These are phyloP conservation scores for Salix viminalis DNA, from an alignment of 345 rosid genomes.

Conservation along the genomic window DNA sequence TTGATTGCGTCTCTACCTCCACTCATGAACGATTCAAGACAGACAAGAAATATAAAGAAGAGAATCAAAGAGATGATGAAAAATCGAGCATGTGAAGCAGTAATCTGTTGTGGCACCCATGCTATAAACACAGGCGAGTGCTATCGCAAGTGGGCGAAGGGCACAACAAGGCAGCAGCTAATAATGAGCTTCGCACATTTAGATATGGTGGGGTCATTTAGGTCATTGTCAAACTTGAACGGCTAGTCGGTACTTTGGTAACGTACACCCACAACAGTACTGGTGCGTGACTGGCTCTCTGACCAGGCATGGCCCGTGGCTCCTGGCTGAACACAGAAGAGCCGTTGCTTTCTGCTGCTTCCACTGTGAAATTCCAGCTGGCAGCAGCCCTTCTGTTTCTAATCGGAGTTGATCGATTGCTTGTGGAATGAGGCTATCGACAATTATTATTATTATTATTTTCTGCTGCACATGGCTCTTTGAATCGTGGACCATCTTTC, in stretches of 20 bases:
- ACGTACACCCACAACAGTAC: background rate
- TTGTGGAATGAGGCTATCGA: background rate
- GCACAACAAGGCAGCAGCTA: background rate
- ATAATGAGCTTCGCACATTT: background rate
- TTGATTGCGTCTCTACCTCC: too few species aligned
- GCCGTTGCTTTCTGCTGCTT: conserved; percentile 15
- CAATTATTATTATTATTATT: background rate
- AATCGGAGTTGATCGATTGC: background rate
- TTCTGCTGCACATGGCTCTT: background rate
- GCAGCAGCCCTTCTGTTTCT: background rate
- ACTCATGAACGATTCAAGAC: too few species aligned
- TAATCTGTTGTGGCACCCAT: background rate
- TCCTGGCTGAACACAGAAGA: background rate
- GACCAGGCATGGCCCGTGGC: background rate
- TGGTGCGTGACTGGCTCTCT: background rate
- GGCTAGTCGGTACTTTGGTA: background rate
- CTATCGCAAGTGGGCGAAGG: background rate
- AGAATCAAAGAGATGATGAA: too few species aligned
- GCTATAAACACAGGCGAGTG: background rate
- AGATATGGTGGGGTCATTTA: background rate
- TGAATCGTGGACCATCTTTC: background rate
- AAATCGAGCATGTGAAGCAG: too few species aligned
- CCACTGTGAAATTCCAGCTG: conserved; percentile 6
- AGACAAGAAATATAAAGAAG: too few species aligned
- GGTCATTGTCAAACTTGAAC: conserved; percentile 2